Evolutionary conservation across 305 asterid species (phyloP), one percentile per base, ranked within the genome.

Genomic region (Fraxinus paxiana): DNA sequence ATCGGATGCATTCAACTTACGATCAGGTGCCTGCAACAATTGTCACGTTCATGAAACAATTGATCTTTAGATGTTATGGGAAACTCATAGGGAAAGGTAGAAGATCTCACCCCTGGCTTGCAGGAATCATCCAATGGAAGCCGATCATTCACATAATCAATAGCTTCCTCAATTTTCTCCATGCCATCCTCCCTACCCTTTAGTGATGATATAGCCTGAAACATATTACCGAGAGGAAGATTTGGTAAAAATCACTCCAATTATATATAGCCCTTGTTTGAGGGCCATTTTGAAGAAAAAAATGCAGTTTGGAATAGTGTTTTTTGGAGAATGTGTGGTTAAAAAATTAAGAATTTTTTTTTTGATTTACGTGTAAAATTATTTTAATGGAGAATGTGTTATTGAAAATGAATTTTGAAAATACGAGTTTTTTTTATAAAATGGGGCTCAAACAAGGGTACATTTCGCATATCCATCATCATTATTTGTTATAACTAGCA

Each of bases 81-180:
- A 61, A 85, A 18, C 69, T 82, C 35, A 13, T 20, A 75, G 76
- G 30, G 61, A 65, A 72, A 61, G 75, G 84, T 77, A 63, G 79
- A 82, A 65, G 61, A 84, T 80, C 90, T 89, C 85, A 91, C 96
- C 79, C 77, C 75, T 59, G 89, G 86, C 83, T 83, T 37, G 84
- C 84, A 76, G 74, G 93, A 83, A 83, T 88, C 93, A 76, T 91
- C 96, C 3, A 85, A 82, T 67, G 91, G 93, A 82, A 95, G 92
- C 81, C 82, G 91, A 63, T 89, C 92, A 18, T 93, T 90, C 77
- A 95, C 94, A 82, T 90, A 92, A 88, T 92, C 98, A 73, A 95
- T 88, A 81, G 97, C 98, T 87, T 91, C 96, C 86, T 91, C 98
- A 35, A 89, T 91, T 87, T 90, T 92, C 86, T 88, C 92, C 30